These are phyloP conservation scores for Bombardia bombarda DNA, from an alignment of 495 filamentous ascomycete species.

Conservation along the genomic window DNA sequence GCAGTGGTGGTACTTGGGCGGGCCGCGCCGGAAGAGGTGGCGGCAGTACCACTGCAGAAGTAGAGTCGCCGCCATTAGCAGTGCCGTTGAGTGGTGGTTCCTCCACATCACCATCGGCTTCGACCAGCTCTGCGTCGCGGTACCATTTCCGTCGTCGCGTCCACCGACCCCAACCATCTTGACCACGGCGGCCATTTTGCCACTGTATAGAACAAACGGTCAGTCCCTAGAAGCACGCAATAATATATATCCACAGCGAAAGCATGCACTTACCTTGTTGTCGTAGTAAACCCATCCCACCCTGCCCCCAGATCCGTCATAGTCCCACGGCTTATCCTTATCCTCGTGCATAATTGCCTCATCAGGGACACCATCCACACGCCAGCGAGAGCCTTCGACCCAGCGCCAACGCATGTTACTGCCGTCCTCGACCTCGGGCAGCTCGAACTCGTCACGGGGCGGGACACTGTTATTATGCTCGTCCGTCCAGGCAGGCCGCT, in stretches of 20 bases:
- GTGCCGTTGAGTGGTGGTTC: constrained; percentile 16
- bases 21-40: constrained; percentile 5
- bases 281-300: constrained; percentile 96
- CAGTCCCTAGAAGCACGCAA: not conserved
- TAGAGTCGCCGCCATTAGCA: constrained; percentile 11
- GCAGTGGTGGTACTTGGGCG: not conserved
- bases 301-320: constrained; percentile 50
- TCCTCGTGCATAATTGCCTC: constrained; percentile 39
- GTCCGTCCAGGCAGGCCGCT: constrained; percentile 88
- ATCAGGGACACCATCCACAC: constrained; percentile 67
- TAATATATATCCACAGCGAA: too few species aligned
- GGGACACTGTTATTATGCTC: constrained; percentile 81
- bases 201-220: constrained; percentile 47
- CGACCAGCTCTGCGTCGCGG: constrained; percentile 90
- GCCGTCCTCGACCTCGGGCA: constrained; percentile 74
- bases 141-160: constrained; percentile 93
- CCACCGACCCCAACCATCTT: constrained; percentile 92
- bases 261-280: constrained; percentile 63
- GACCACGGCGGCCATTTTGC: constrained; percentile 80
- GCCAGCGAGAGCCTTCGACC: constrained; percentile 79
- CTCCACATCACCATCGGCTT: constrained; percentile 40
- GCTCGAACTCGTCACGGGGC: constrained; percentile 69
- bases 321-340: constrained; percentile 38
- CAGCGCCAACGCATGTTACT: constrained; percentile 82
- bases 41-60: too few species aligned